phyloP scores from a whole-genome alignment of 768 basidiomycete genomes.

The Mycena galopus region DNA sequence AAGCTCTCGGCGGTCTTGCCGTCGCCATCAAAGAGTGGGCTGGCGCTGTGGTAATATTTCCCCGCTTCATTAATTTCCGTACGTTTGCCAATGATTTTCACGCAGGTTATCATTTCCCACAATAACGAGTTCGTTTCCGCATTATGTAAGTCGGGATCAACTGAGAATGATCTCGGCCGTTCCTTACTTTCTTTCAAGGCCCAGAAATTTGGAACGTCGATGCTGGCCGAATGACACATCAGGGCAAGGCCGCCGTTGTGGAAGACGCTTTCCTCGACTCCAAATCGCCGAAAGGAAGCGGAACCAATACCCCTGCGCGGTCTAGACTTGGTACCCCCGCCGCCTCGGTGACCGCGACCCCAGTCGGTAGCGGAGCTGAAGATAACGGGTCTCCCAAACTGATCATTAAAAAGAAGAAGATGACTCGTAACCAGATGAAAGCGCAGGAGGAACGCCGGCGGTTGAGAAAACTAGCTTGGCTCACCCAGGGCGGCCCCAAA shows the following conservation, averaged over 20 bases:
- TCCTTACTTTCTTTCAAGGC: conserved; percentile 56
- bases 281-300: conserved; percentile 79
- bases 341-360: conserved; percentile 79
- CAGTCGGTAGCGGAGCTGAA: conserved; percentile 84
- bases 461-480: conserved; percentile 85
- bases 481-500: conserved; percentile 84
- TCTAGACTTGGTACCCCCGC: conserved; percentile 80
- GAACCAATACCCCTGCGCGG: conserved; percentile 75
- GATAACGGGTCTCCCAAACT: conserved; percentile 58
- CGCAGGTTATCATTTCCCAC: conserved; percentile 94
- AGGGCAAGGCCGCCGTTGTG: conserved; percentile 88
- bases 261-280: conserved; percentile 86
- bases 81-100: conserved; percentile 37
- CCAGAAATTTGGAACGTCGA: conserved; percentile 97
- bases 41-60: conserved; percentile 80
- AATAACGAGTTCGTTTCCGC: conserved; percentile 90
- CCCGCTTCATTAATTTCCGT: conserved; percentile 26
- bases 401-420: conserved; percentile 82
- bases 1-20: conserved; percentile 94
- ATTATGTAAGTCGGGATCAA: conserved; percentile 69
- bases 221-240: conserved; percentile 83
- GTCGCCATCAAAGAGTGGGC: conserved; percentile 96
- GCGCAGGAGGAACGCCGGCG: conserved; percentile 89
- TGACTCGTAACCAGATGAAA: conserved; percentile 91
- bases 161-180: conserved; percentile 13